Conservation (phyloP, 805 yeast species). For the Cyberlindnera sargentensis region DNA sequence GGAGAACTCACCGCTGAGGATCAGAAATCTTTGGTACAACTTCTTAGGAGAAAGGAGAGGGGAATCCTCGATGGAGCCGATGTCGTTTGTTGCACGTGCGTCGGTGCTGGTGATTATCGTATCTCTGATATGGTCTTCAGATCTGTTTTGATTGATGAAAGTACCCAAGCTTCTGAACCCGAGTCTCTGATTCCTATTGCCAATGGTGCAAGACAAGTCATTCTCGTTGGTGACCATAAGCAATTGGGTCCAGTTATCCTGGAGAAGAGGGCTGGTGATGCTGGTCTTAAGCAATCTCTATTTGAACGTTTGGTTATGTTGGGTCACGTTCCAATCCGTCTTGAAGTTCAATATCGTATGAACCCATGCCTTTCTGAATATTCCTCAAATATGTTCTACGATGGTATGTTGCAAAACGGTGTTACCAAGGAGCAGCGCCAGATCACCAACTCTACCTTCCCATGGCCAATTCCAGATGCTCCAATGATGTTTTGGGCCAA, state of each 20-base stretch:
- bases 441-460: conserved; percentile 51
- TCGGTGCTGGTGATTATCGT: conserved; percentile 80
- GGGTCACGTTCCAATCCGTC: conserved; percentile 78
- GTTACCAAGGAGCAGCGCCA: conserved; percentile 71
- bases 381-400: conserved; percentile 87
- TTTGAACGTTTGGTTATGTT: conserved; percentile 79
- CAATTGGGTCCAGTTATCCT: conserved; percentile 90
- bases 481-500: conserved; percentile 98
- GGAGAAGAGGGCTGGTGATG: conserved; percentile 73
- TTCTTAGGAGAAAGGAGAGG: conserved; percentile 42
- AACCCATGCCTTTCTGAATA: conserved; percentile 83
- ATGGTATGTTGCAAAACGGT: conserved; percentile 88
- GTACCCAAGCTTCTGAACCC: conserved; percentile 92
- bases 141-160: conserved; percentile 84
- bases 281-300: conserved; percentile 80
- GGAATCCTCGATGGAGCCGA: conserved; percentile 50
- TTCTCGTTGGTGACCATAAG: conserved; percentile 92
- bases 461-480: conserved; percentile 80
- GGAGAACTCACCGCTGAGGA: conserved; percentile 64
- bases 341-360: conserved; percentile 95
- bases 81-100: conserved; percentile 87
- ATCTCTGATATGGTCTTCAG: conserved; percentile 51
- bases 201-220: conserved; percentile 83
- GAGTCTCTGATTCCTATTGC: conserved; percentile 85
- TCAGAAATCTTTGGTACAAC: conserved; percentile 34